These are phyloP conservation scores for Solanum peruvianum DNA, from an alignment of 257 asterid species.

Conservation along the genomic window DNA sequence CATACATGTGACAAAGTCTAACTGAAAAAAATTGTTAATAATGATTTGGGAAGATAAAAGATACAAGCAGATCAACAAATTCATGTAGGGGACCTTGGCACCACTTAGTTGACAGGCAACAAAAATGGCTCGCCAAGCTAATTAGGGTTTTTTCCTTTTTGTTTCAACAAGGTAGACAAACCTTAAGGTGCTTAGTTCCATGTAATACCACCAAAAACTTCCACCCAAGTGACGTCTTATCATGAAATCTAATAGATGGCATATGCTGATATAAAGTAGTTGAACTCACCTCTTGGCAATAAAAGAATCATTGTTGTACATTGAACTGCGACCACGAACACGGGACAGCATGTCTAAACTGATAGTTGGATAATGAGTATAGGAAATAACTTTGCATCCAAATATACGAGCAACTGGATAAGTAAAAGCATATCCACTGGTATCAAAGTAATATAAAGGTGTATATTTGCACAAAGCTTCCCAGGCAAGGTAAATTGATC, in stretches of 20 bases:
- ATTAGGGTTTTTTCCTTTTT: neutral
- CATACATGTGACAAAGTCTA: neutral
- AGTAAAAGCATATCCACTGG: slow-evolving; percentile 95
- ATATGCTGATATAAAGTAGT: neutral
- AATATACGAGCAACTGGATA: slow-evolving; percentile 83
- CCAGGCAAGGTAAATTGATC: slow-evolving; percentile 85
- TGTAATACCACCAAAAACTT: neutral
- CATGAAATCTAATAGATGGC: neutral
- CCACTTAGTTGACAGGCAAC: neutral
- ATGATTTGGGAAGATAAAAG: neutral
- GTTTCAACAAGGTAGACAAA: neutral
- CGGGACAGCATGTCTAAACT: slow-evolving; percentile 95
- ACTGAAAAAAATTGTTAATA: neutral
- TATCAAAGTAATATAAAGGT: slow-evolving; percentile 76
- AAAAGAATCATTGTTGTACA: slow-evolving; percentile 76
- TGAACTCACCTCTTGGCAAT: slow-evolving; percentile 61
- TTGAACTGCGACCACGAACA: slow-evolving; percentile 57
- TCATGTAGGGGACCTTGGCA: neutral
- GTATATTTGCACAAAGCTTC: slow-evolving; percentile 72
- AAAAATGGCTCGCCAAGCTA: neutral
- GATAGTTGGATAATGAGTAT: slow-evolving; percentile 94
- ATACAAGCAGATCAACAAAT: neutral
- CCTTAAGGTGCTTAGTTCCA: neutral
- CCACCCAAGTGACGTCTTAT: neutral
- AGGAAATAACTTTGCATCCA: slow-evolving; percentile 84